These are phyloP conservation scores for Symbiodinium natans DNA, from an alignment of 73 alveolate species.

Conservation along the genomic window DNA sequence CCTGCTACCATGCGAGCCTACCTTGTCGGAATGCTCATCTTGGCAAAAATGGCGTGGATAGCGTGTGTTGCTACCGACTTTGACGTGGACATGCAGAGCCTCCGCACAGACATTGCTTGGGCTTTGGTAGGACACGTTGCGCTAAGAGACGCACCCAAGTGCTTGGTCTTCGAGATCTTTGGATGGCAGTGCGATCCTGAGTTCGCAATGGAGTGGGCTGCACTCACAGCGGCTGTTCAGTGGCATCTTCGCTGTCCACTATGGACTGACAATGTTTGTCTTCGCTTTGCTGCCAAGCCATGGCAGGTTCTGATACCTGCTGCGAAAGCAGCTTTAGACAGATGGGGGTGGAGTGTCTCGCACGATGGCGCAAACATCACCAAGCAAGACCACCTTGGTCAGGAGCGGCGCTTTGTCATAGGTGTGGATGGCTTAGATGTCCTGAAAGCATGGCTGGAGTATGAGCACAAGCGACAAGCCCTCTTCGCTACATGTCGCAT, in stretches of 20 bases:
- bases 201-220: not conserved
- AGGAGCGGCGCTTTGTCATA: not conserved
- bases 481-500: not conserved
- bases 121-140: not conserved
- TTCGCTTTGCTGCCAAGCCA: not conserved
- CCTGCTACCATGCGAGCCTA: not conserved
- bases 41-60: not conserved
- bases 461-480: not conserved
- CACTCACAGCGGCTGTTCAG: not conserved
- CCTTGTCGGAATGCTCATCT: not conserved
- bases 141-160: not conserved
- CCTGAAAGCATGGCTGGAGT: not conserved
- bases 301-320: not conserved
- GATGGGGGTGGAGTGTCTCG: not conserved
- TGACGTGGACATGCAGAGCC: not conserved
- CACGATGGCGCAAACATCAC: not conserved
- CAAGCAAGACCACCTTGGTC: not conserved
- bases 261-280: not conserved
- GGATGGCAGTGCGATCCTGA: conserved; percentile 14
- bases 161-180: not conserved
- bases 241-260: not conserved
- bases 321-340: not conserved
- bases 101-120: not conserved
- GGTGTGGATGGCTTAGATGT: not conserved
- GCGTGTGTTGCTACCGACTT: not conserved